Conservation (phyloP, 2,329 filamentous ascomycete genomes). For the Penicillium sclerotigenum region DNA sequence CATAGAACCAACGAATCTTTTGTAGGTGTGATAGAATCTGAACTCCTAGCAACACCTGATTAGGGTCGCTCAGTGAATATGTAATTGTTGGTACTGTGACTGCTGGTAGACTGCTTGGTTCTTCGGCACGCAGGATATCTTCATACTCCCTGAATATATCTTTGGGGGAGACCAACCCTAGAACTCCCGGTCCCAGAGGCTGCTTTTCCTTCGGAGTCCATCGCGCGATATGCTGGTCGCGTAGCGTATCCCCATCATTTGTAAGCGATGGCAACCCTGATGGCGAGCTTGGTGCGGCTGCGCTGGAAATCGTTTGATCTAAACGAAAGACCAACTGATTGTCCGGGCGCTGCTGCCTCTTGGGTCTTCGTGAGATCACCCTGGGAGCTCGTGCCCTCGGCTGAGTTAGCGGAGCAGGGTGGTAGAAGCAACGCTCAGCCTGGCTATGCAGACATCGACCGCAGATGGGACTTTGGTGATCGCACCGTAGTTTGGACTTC, state of each 20-base stretch:
- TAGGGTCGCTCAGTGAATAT: neutral
- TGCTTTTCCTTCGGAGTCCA: neutral
- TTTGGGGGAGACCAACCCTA: neutral
- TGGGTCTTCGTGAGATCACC: neutral
- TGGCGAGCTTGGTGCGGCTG: neutral
- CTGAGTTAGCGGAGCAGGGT: slow-evolving; percentile 5
- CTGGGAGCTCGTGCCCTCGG: neutral
- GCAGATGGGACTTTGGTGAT: slow-evolving; percentile 20
- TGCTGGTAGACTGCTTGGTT: neutral
- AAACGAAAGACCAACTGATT: neutral
- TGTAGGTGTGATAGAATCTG: slow-evolving; percentile 14
- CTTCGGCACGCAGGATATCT: slow-evolving; percentile 1
- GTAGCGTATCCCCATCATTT: neutral
- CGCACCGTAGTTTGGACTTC: slow-evolving; percentile 26
- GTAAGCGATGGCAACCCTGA: neutral
- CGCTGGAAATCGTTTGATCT: neutral
- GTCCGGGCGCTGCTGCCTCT: neutral
- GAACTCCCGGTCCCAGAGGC: neutral
- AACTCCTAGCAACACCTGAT: slow-evolving; percentile 10
- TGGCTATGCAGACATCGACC: slow-evolving; percentile 13
- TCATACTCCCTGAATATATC: slow-evolving; percentile 1
- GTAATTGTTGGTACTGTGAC: neutral
- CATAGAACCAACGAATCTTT: slow-evolving; percentile 7
- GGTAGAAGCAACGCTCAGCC: slow-evolving; percentile 15
- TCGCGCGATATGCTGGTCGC: neutral